Percentiles rank a stretch among this genome's conserved stretches.
Evolutionary conservation across 352 stramenopile genomes (phyloP).

Genomic region (Globisporangium mamillatum): DNA sequence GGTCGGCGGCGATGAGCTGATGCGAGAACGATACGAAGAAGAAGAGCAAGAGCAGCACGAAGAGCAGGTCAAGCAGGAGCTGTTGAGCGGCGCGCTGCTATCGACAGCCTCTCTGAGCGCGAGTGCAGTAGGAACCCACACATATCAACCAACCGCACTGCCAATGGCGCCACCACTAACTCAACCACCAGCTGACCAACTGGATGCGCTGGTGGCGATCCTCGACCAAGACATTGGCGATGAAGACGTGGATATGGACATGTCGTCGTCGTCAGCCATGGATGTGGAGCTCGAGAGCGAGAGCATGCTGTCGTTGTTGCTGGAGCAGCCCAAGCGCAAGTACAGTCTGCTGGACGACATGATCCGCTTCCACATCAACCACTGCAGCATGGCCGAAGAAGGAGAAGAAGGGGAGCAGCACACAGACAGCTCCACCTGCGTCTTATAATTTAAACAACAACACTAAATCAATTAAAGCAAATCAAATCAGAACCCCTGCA

Average conservation of each 20-base stretch:
- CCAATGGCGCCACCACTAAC: background rate
- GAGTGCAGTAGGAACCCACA: background rate
- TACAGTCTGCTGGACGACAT: constrained; percentile 42
- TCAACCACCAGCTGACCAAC: constrained; percentile 18
- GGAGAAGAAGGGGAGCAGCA: background rate
- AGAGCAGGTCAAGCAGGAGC: background rate
- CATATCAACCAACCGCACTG: background rate
- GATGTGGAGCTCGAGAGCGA: background rate
- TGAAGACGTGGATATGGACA: background rate
- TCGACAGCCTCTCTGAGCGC: background rate
- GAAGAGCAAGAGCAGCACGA: background rate
- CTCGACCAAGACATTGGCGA: constrained; percentile 26
- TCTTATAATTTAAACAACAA: constrained; percentile 3
- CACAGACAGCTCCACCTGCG: background rate
- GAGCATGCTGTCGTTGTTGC: constrained; percentile 10
- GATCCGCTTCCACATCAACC: constrained; percentile 41
- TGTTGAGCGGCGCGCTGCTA: background rate
- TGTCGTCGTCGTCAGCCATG: background rate
- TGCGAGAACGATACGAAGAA: constrained; percentile 13
- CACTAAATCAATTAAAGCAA: background rate
- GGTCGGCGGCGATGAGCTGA: constrained; percentile 20
- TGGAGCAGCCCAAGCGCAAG: constrained; percentile 11
- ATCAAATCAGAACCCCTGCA: background rate
- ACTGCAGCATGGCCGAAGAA: constrained; percentile 11
- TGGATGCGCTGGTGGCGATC: constrained; percentile 40